phyloP scores from a whole-genome alignment of 75 land plant genomes.

The Sequoia sempervirens region DNA sequence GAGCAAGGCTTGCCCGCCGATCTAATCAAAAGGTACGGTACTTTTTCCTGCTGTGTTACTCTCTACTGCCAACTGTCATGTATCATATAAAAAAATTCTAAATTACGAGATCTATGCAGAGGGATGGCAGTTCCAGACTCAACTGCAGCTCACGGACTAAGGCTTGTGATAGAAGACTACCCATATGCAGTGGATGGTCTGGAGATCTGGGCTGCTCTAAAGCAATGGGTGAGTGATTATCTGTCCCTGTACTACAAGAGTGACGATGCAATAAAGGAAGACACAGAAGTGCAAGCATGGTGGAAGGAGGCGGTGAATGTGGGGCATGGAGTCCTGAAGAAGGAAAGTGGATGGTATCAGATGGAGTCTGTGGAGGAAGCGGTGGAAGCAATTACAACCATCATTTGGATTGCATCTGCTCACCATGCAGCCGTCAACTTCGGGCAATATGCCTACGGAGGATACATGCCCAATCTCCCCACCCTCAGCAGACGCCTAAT shows the following conservation, averaged over 20 bases:
- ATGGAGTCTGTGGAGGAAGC: slow-evolving; percentile 11
- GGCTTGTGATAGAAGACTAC: slow-evolving; percentile 22
- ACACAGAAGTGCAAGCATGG: slow-evolving; percentile 38
- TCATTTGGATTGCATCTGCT: slow-evolving; percentile 37
- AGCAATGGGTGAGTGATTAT: slow-evolving; percentile 34
- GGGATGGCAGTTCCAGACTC: slow-evolving; percentile 54
- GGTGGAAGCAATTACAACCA: slow-evolving; percentile 12
- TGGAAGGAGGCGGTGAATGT: slow-evolving; percentile 29
- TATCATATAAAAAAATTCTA: not conserved
- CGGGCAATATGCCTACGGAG: slow-evolving; percentile 39
- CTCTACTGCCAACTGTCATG: too few species aligned
- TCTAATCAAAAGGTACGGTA: slow-evolving; percentile 22
- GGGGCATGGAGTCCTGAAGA: slow-evolving; percentile 36
- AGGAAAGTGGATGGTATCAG: slow-evolving; percentile 26
- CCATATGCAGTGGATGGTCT: too few species aligned
- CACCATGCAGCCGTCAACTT: slow-evolving; percentile 43
- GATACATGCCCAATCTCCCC: slow-evolving; percentile 41
- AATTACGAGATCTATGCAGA: slow-evolving; percentile 13
- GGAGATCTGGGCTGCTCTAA: slow-evolving; percentile 5
- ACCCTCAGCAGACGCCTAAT: slow-evolving; percentile 19
- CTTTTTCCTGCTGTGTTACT: not conserved
- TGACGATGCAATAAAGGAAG: slow-evolving; percentile 15
- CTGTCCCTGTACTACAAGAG: slow-evolving; percentile 17
- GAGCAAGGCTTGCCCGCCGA: slow-evolving; percentile 34
- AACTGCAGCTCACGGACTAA: slow-evolving; percentile 30